Evolutionary conservation across 495 filamentous ascomycete species (phyloP).

Genomic region (Podospora didyma): DNA sequence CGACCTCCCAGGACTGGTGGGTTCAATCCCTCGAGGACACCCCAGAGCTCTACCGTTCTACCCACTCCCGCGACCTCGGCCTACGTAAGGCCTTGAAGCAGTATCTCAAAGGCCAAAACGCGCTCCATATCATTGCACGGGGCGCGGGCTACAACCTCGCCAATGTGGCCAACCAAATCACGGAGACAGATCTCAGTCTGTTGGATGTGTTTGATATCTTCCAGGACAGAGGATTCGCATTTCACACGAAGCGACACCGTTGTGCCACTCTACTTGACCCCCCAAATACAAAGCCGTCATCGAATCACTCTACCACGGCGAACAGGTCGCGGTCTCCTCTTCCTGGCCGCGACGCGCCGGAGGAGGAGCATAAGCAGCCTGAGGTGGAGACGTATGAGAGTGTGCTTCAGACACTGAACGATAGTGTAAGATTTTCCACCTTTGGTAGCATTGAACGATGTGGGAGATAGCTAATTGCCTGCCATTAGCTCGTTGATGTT

Average conservation of each 20-base stretch:
- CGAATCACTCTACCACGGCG: not conserved
- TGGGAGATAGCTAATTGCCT: not conserved
- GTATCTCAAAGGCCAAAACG: not conserved
- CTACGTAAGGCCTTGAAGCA: not conserved
- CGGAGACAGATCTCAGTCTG: conserved; percentile 1
- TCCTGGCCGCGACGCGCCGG: not conserved
- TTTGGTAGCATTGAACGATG: not conserved
- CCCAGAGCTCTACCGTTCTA: not conserved
- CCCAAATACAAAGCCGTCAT: not conserved
- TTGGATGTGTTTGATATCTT: conserved; percentile 9
- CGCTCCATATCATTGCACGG: not conserved
- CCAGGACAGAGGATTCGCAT: conserved; percentile 1
- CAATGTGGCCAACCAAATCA: not conserved
- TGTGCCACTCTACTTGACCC: not conserved
- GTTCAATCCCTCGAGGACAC: conserved; percentile 7
- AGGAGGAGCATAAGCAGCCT: not conserved
- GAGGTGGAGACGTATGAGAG: not conserved
- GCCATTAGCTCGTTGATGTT: conserved; percentile 7
- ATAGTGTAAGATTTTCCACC: not conserved
- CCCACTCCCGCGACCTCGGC: not conserved
- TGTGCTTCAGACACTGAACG: not conserved
- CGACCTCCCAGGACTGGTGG: not conserved
- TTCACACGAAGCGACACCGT: not conserved
- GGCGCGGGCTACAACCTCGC: not conserved
- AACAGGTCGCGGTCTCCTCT: not conserved